Base-by-base conservation (phyloP, 129 eudicot genomes). In the Chrysanthemum makinoi region DNA sequence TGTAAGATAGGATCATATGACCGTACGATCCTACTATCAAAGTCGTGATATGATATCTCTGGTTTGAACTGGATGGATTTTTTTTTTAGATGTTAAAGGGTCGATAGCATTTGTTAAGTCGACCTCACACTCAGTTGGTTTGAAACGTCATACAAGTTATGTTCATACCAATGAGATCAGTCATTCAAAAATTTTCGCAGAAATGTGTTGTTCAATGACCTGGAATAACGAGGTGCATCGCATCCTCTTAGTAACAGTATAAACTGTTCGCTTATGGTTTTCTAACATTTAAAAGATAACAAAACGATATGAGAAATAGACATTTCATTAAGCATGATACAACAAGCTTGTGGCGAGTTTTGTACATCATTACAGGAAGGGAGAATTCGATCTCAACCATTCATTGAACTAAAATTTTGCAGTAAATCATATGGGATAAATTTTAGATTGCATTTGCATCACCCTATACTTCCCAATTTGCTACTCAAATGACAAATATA, bases 401-500 rank as follows among this genome's bases (percentile, higher is more conserved):
- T 62, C 68, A 73, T 50, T 50, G 53, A 62, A 73, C 62, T 61
- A 63, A 24, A 39, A 2, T 28, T 63, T 63, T 63, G 68, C 52
- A 63, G 50, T 63, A 63, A n/a, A 63, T 39, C 26, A 16, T 2
- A 63, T 63, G 68, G 71, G 78, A 63, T 63, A 19, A 63, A 52
- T 52, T 63, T 74, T 63, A 33, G 64, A 74, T 68, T 60, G 68
- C 69, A 72, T 72, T 62, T 60, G 76, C 76, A 72, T 60, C 69
- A 67, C 69, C 76, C 60, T 69, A 69, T 16, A 12, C 56, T 72
- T 58, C 70, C 20, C 46, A 70, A 70, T 70, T 70, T 70, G 20
- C 78, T 73, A 52, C 65, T 70, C 53, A 78, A 70, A 43, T 43
- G 33, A 66, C 60, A 44, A 65, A 56, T 28, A 12, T 28, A 28